phyloP scores from a whole-genome alignment of 495 filamentous ascomycete genomes.

The Neurospora terricola region DNA sequence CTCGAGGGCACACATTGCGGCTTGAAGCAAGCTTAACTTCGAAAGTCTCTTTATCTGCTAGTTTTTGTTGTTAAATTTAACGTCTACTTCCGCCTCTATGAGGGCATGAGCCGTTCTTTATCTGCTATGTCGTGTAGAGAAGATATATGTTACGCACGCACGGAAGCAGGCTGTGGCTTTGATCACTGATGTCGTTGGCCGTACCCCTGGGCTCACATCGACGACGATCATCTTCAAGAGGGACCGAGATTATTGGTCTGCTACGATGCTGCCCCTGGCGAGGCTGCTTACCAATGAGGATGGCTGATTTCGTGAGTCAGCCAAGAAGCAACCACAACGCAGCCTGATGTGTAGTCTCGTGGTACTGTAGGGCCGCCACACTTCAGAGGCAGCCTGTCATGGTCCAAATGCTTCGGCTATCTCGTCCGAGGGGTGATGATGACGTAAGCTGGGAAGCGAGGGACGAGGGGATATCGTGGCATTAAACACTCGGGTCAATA shows the following conservation, averaged over 20 bases:
- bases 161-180: not conserved
- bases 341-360: not conserved
- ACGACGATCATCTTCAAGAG: not conserved
- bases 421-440: not conserved
- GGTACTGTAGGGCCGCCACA: not conserved
- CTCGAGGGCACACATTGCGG: not conserved
- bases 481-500: not conserved
- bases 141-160: not conserved
- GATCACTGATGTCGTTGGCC: not conserved
- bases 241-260: not conserved
- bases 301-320: not conserved
- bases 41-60: not conserved
- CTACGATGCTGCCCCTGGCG: not conserved
- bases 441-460: slow-evolving; percentile 6
- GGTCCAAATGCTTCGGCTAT: not conserved
- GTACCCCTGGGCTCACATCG: not conserved
- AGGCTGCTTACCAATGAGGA: not conserved
- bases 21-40: not conserved
- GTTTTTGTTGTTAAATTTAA: not conserved
- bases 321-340: not conserved
- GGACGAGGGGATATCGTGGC: not conserved
- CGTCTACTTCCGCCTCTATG: not conserved
- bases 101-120: not conserved
- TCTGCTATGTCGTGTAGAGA: not conserved
- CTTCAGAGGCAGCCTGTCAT: not conserved